phyloP scores from a whole-genome alignment of 2,329 filamentous ascomycete genomes.

The Leptosphaerulina australis region DNA sequence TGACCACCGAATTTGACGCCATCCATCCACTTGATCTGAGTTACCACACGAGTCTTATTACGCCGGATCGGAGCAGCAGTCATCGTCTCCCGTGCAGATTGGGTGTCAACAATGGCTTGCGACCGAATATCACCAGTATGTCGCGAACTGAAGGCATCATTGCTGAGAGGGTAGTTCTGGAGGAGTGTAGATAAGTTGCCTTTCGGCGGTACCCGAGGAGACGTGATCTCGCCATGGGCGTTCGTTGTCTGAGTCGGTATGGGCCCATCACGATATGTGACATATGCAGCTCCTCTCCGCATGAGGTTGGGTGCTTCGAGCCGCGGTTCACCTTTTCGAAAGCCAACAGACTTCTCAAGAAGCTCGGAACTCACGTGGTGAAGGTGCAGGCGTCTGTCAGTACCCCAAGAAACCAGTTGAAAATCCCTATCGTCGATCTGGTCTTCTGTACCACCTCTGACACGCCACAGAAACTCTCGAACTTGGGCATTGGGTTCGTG shows the following conservation, averaged over 20 bases:
- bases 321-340: constrained; percentile 70
- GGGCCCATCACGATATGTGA: constrained; percentile 72
- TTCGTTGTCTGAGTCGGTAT: constrained; percentile 25
- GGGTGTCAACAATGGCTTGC: constrained; percentile 11
- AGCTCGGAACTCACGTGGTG: constrained; percentile 72
- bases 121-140: constrained; percentile 10
- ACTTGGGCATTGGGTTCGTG: constrained; percentile 65
- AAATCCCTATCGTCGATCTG: constrained; percentile 85
- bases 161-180: constrained; percentile 29
- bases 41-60: constrained; percentile 57
- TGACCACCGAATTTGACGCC: constrained; percentile 65
- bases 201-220: constrained; percentile 27
- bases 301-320: constrained; percentile 73
- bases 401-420: constrained; percentile 90
- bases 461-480: constrained; percentile 91
- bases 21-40: constrained; percentile 69
- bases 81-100: constrained; percentile 48
- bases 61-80: constrained; percentile 58
- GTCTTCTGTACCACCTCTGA: constrained; percentile 69
- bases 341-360: constrained; percentile 70
- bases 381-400: constrained; percentile 80
- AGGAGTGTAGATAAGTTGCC: constrained; percentile 38
- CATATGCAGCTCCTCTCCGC: constrained; percentile 82
- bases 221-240: constrained; percentile 26
- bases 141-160: constrained; percentile 19